A percentile compares a stretch with the other conserved stretches of the same genome.
phyloP scores from a whole-genome alignment of 495 filamentous ascomycete genomes.

The Chaetomidium leptoderma region DNA sequence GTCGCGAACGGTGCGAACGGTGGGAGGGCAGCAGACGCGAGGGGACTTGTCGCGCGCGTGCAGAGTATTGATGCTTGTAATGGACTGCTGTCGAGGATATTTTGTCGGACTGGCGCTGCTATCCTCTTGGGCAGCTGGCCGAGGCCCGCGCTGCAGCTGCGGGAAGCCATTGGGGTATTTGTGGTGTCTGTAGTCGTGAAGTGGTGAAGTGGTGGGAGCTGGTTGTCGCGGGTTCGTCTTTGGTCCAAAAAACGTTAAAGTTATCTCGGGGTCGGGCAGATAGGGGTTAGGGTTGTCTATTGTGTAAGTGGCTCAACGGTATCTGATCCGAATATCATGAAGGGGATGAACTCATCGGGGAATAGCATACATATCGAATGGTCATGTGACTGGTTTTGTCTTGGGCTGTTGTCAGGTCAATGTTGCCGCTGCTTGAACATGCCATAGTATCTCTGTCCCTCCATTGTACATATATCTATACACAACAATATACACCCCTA shows the following conservation, averaged over 20 bases:
- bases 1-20: not conserved
- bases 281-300: conserved; percentile 27
- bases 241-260: conserved; percentile 12
- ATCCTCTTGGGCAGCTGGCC: conserved; percentile 19
- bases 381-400: too few relatives aligned
- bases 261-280: not conserved
- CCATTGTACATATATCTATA: not conserved
- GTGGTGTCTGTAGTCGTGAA: not conserved
- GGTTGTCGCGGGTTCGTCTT: not conserved
- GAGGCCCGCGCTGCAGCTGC: conserved; percentile 25
- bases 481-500: not conserved
- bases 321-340: not conserved
- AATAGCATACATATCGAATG: too few relatives aligned
- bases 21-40: not conserved
- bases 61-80: not conserved
- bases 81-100: conserved; percentile 1
- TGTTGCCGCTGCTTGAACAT: too few relatives aligned
- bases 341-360: not conserved
- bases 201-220: not conserved
- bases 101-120: conserved; percentile 14
- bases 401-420: too few relatives aligned
- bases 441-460: too few relatives aligned
- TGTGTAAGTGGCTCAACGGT: not conserved
- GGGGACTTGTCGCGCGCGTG: not conserved
- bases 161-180: conserved; percentile 30